Base-by-base conservation (phyloP, 2,329 filamentous ascomycete species). In the Aspergillus transmontanensis region DNA sequence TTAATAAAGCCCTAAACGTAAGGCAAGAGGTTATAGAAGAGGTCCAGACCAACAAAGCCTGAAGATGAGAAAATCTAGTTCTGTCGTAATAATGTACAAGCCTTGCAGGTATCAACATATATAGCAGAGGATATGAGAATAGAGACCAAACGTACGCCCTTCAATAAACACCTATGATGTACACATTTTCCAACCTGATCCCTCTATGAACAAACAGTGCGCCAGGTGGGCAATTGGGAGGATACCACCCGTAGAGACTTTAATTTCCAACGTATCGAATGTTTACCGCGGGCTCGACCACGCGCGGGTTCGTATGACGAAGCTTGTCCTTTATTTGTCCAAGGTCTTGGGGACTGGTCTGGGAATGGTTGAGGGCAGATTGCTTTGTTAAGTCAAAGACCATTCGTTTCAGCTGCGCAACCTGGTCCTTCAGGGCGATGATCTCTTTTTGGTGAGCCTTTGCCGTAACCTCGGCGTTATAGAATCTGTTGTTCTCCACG, bases 391-490 rank as follows among this genome's bases (percentile, higher is more conserved):
- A 64, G 54, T 73, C 66, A 34, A 69, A 72, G 4, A 76, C 70
- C 32, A 75, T 69, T 16, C 68, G 63, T 23, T 73, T 75, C 55
- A 77, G 66, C 45, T 75, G 68, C 6, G 68, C 65, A 11, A 77
- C 66, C 64, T 77, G 75, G n/a, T 67, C 60, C 46, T 68, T 74
- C 23, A 77, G 63, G 3, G 60, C 48, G 1, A 60, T 57, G n/a
- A 77, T 67, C 46, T 76, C 72, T 54, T 72, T 66, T 32, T 65
- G 67, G 45, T 66, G 64, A 16, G 66, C 53, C 23, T 59, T 61
- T 12, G 59, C 54, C 21, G 48, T 46, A 28, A 41, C 11, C 11
- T 57, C 46, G 5, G 58, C 60, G 4, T 34, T 12, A 36, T 53
- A 28, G 43, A 58, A 30, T 26, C n/a, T 39, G 9, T 54, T 56